These are phyloP conservation scores for Teunomyces cretensis DNA, from an alignment of 805 yeast genomes.

Conservation along the genomic window DNA sequence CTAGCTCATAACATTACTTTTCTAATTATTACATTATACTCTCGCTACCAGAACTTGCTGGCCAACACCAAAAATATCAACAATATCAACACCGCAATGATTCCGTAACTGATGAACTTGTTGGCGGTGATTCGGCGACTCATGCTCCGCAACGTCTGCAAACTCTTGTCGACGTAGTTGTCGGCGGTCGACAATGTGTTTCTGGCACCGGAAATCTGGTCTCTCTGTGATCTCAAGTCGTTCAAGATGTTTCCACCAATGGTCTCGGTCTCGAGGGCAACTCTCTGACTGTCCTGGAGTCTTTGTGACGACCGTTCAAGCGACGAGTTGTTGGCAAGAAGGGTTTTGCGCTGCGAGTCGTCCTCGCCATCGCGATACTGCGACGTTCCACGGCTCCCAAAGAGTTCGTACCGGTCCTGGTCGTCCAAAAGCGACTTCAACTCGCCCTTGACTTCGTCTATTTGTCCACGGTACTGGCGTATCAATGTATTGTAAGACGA, in stretches of 20 bases:
- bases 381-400: conserved; percentile 48
- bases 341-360: conserved; percentile 75
- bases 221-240: conserved; percentile 90
- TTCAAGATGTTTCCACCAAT: conserved; percentile 88
- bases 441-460: conserved; percentile 54
- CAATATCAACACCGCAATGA: conserved; percentile 81
- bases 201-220: conserved; percentile 83
- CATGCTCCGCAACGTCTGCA: conserved; percentile 86
- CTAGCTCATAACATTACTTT: neutral
- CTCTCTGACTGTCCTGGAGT: conserved; percentile 80
- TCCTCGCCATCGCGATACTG: conserved; percentile 39
- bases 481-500: conserved; percentile 72
- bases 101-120: conserved; percentile 84
- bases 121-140: conserved; percentile 90
- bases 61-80: conserved; percentile 81
- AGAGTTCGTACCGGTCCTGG: conserved; percentile 68
- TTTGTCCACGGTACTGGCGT: conserved; percentile 65
- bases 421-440: conserved; percentile 62
- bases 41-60: conserved; percentile 67
- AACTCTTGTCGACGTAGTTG: conserved; percentile 84
- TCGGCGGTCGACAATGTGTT: conserved; percentile 88
- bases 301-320: conserved; percentile 82
- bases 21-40: neutral
- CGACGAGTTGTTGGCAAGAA: conserved; percentile 74
- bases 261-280: conserved; percentile 89